Evolutionary conservation across 306 rosid genomes (phyloP).

Genomic region (Cajanus cajan): DNA sequence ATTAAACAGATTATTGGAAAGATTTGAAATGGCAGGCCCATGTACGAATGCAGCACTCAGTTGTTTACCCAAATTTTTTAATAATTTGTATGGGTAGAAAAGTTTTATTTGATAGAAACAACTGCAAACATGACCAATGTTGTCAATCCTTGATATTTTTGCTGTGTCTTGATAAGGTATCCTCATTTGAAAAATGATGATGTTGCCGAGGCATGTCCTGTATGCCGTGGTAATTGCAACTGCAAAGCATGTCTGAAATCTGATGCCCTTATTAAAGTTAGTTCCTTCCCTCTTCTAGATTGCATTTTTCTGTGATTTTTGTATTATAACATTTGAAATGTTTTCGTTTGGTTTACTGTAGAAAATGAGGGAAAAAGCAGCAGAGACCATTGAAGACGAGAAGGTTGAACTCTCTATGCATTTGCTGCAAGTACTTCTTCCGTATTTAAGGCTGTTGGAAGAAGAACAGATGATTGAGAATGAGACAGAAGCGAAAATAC

Average conservation of each 20-base stretch:
- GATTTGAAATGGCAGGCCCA: no score
- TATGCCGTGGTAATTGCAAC: slow-evolving; percentile 77
- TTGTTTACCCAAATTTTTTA: not conserved
- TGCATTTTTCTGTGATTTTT: not conserved
- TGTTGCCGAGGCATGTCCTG: slow-evolving; percentile 69
- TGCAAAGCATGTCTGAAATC: slow-evolving; percentile 78
- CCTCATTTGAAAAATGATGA: slow-evolving; percentile 52
- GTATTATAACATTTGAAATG: not conserved
- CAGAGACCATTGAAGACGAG: not conserved
- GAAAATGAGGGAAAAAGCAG: slow-evolving; percentile 13
- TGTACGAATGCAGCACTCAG: not conserved
- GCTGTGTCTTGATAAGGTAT: slow-evolving; percentile 58
- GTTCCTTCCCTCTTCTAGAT: slow-evolving; percentile 14
- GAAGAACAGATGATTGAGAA: slow-evolving; percentile 68
- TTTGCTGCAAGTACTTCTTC: slow-evolving; percentile 60
- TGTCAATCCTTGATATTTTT: not conserved
- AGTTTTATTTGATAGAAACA: not conserved
- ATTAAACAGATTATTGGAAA: not conserved
- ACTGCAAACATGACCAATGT: not conserved
- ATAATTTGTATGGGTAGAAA: not conserved
- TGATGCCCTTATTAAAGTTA: slow-evolving; percentile 37
- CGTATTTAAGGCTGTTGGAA: slow-evolving; percentile 52
- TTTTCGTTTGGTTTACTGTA: slow-evolving; percentile 16
- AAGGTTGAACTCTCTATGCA: slow-evolving; percentile 42
- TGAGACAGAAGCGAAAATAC: slow-evolving; percentile 60